Base-by-base conservation (phyloP, 345 rosid species). In the Diplotaxis tenuifolia region DNA sequence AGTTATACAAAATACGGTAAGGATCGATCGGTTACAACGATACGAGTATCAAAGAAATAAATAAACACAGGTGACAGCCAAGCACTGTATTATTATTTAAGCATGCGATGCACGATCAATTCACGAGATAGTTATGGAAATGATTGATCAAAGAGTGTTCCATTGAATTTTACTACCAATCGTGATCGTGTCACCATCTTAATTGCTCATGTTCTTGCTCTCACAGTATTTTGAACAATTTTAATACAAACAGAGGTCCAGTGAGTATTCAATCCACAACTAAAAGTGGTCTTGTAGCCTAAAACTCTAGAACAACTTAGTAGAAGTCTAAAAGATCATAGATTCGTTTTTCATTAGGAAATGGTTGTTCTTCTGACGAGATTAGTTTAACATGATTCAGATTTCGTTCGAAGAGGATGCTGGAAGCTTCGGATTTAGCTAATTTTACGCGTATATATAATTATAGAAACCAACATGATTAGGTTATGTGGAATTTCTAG, bases 41-140 rank as follows among this genome's bases (percentile, higher is more conserved):
- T 53, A 52, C 7, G 52, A 34, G 15, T 14, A 20, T 28, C 7
- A 65, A 34, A 14, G 7, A 45, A 45, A 28, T 5, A 53, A 53
- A 53, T 53, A 53, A 58, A 70, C 5, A 14, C 21, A 71, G 42
- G 52, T 71, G 34, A 60, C 68, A 31, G 45, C 47, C 3, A 59
- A 14, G 28, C 3, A 28, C 6, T 49, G 2, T 50, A 22, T 50
- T 71, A 11, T 71, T 16, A 49, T n/a, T 9, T 21, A 32, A 18
- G 25, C 36, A 71, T 52, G 19, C 55, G 36, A 32, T 34, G 68
- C 68, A 71, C 68, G 68, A 71, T 62, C 62, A 52, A 32, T 7
- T 22, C 18, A 6, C 32, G 12, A 49, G 21, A 50, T 49, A 62
- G 5, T 28, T 32, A 50, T 21, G 27, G 16, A 15, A 50, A 47